Conservation (phyloP, 768 basidiomycete genomes). For the Rhizopogon sp. region DNA sequence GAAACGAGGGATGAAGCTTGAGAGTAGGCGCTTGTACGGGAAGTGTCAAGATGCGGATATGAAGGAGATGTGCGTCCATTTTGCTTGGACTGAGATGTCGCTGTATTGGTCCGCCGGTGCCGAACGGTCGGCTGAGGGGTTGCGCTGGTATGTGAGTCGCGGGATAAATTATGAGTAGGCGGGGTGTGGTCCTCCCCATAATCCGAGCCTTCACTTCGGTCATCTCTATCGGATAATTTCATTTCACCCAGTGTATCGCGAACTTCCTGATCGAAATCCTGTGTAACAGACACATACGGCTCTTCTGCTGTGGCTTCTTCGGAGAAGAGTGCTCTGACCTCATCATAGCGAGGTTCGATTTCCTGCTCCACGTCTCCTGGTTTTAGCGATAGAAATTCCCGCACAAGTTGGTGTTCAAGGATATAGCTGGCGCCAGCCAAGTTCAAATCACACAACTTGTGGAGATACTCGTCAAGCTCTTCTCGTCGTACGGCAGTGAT, state of each 20-base stretch:
- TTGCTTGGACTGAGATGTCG: constrained; percentile 34
- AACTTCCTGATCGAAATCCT: constrained; percentile 38
- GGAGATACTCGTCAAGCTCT: constrained; percentile 88
- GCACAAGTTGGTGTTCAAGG: constrained; percentile 72
- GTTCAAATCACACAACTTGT: constrained; percentile 70
- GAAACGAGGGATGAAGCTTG: constrained; percentile 22
- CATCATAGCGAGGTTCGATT: constrained; percentile 51
- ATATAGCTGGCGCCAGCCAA: constrained; percentile 68
- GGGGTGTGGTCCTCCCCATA: constrained; percentile 48
- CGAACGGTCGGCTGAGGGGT: constrained; percentile 16
- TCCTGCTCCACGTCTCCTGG: constrained; percentile 81
- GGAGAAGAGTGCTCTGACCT: constrained; percentile 51
- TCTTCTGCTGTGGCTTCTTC: constrained; percentile 27
- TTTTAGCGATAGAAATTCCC: constrained; percentile 78
- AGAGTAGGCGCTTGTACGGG: constrained; percentile 24
- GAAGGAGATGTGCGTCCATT: constrained; percentile 28
- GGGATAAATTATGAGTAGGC: constrained; percentile 27
- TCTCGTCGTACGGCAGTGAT: constrained; percentile 74
- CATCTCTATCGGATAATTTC: constrained; percentile 43
- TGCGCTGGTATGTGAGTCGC: constrained; percentile 19
- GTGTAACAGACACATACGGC: constrained; percentile 20
- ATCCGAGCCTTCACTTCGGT: constrained; percentile 59
- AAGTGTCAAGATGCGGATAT: constrained; percentile 16
- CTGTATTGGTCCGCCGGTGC: constrained; percentile 47
- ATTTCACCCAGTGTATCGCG: constrained; percentile 44